A percentile compares a stretch with the other conserved stretches of the same genome.
Evolutionary conservation across 768 basidiomycete genomes (phyloP).

Genomic region (Tulasnella sp.): DNA sequence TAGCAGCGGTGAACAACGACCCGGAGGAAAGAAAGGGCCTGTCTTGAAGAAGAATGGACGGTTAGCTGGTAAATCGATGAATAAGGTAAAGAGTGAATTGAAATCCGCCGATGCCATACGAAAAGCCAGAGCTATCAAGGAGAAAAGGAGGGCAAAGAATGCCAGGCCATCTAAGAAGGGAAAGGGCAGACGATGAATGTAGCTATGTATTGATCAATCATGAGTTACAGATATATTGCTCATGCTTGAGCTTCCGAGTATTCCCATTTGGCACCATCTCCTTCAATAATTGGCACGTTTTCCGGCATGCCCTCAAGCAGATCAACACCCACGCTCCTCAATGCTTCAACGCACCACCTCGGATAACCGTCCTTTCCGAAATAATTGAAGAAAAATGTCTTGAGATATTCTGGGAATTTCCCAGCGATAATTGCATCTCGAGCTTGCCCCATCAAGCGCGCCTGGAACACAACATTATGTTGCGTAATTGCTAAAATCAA

Average conservation of each 20-base stretch:
- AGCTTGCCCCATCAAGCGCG: slow-evolving; percentile 73
- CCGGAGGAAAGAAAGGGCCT: slow-evolving; percentile 26
- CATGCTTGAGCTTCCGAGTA: slow-evolving; percentile 23
- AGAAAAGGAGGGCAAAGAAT: slow-evolving; percentile 63
- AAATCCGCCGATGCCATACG: slow-evolving; percentile 80
- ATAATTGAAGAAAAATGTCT: slow-evolving; percentile 61
- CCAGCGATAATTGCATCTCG: slow-evolving; percentile 68
- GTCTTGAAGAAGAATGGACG: slow-evolving; percentile 27
- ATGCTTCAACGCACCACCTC: slow-evolving; percentile 77
- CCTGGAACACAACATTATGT: slow-evolving; percentile 79
- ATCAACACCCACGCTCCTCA: slow-evolving; percentile 73
- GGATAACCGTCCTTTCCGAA: slow-evolving; percentile 71
- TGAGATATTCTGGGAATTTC: slow-evolving; percentile 65
- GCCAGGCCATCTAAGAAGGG: slow-evolving; percentile 47
- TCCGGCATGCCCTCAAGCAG: slow-evolving; percentile 43
- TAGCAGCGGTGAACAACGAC: slow-evolving; percentile 16
- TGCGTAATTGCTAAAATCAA: slow-evolving; percentile 51
- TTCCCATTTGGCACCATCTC: slow-evolving; percentile 56
- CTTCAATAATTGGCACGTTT: slow-evolving; percentile 41
- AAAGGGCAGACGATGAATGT: slow-evolving; percentile 31
- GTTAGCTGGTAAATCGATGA: slow-evolving; percentile 41
- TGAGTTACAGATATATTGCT: not conserved
- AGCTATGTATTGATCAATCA: not conserved
- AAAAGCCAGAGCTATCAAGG: slow-evolving; percentile 50
- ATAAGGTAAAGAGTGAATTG: slow-evolving; percentile 65